These are phyloP conservation scores for Corymbia calophylla DNA, from an alignment of 441 rosid species.

Conservation along the genomic window DNA sequence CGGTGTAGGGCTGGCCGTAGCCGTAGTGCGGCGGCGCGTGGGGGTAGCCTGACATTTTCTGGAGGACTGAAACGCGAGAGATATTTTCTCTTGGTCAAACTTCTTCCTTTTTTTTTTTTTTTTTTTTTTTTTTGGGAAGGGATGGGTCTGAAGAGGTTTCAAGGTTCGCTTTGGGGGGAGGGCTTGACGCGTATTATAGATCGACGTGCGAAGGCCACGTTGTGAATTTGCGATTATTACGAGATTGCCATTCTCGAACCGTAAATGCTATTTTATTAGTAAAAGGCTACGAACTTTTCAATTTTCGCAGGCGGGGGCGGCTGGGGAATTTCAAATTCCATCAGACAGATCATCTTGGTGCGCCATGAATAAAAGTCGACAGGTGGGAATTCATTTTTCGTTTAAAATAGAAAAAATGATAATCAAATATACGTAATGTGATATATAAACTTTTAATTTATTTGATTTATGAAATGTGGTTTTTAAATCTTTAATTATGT, in stretches of 20 bases:
- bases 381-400: neutral
- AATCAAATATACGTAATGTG: no score
- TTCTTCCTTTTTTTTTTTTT: neutral
- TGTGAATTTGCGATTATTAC: neutral
- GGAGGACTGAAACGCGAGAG: neutral
- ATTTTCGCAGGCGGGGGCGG: neutral
- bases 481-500: no score
- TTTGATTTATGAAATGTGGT: no score
- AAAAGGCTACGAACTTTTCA: neutral
- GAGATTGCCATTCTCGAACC: neutral
- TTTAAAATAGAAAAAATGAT: no score
- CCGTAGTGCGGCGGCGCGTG: slow-evolving; percentile 31
- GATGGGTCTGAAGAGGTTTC: neutral
- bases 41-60: slow-evolving; percentile 62
- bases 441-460: no score
- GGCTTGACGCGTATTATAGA: neutral
- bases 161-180: neutral
- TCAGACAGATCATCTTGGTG: no score
- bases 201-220: neutral
- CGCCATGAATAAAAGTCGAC: neutral
- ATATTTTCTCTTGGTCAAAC: neutral
- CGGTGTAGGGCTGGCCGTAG: slow-evolving; percentile 16
- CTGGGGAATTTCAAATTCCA: neutral
- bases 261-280: neutral
- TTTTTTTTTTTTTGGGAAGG: neutral